Evolutionary conservation across 257 asterid genomes (phyloP), one percentile per base, ranked within the genome.

Genomic region (Thymus mandschuricus): DNA sequence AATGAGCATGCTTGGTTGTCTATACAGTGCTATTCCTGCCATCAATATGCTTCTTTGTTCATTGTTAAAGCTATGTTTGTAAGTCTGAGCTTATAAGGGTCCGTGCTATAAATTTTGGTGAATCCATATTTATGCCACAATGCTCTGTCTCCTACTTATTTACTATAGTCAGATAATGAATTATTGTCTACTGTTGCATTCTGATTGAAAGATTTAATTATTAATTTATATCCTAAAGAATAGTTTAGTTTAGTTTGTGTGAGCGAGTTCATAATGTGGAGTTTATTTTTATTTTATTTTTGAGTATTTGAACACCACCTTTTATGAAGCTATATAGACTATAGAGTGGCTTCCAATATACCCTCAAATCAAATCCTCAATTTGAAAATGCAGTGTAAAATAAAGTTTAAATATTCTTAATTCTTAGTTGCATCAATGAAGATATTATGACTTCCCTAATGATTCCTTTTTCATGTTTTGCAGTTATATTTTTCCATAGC

Each of bases 401-500:
- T 48, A 44, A 73, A 71, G 54, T 34, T 29, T 1, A 43, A 52
- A 3, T 31, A n/a, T 30, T 27, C 28, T 43, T 54, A 15, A 15
- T 68, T 66, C 60, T 65, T 46, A 57, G 57, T 73, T 55, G 50
- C 64, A 58, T 8, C 40, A 61, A 21, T 57, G 29, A 13, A 51
- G 29, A 34, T 71, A 65, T 67, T 33, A 15, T n/a, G 55, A 33
- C 33, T 45, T 70, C 50, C n/a, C 73, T 71, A 61, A 81, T 68
- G 55, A 8, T 28, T 60, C 31, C 62, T 69, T 62, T 56, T 54
- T 40, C 59, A 45, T 66, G 61, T 83, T 58, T 75, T 71, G 79
- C 92, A 93, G 96, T 68, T 75, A 64, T 91, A 93, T 73, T 59
- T 85, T 48, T 81, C 85, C 74, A 85, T 89, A 65, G 90, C 94